A percentile compares a stretch with the other conserved stretches of the same genome.
Conservation (phyloP, 2,329 filamentous ascomycete genomes). For the Xylariaceae sp. region DNA sequence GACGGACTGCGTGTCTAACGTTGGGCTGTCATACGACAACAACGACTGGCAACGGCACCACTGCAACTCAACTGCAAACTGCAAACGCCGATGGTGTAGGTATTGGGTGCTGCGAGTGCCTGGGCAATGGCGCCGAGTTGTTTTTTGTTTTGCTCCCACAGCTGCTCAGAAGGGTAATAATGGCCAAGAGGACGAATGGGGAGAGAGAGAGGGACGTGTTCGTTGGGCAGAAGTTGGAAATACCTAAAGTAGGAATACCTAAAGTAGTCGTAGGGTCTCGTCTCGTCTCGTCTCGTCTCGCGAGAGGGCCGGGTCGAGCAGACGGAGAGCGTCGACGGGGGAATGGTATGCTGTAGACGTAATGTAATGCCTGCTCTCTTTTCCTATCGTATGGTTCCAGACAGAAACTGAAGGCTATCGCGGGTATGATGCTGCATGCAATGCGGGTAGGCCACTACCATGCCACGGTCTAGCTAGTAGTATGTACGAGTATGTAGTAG, state of each 20-base stretch:
- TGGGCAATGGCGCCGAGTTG: slow-evolving; percentile 6
- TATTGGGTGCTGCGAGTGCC: slow-evolving; percentile 3
- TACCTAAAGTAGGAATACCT: slow-evolving; percentile 17
- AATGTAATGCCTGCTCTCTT: too few species aligned
- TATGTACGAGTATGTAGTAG: too few species aligned
- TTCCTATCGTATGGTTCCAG: background rate
- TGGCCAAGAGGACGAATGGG: slow-evolving; percentile 18
- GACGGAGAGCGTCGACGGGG: slow-evolving; percentile 3
- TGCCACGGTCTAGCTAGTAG: slow-evolving; percentile 9
- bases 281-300: too few species aligned
- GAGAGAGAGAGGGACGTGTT: slow-evolving; percentile 14
- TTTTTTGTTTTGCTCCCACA: background rate
- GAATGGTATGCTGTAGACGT: slow-evolving; percentile 14
- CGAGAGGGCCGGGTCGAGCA: too few species aligned
- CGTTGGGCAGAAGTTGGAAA: slow-evolving; percentile 16
- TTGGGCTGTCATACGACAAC: slow-evolving; percentile 20
- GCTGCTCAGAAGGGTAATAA: slow-evolving; percentile 3
- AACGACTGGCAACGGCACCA: background rate
- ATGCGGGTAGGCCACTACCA: slow-evolving; percentile 15
- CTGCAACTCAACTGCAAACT: too few species aligned
- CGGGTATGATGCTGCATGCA: slow-evolving; percentile 12
- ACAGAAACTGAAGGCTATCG: slow-evolving; percentile 14
- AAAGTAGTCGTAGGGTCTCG: slow-evolving; percentile 5
- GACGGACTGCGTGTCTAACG: slow-evolving; percentile 13
- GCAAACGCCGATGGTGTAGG: slow-evolving; percentile 12